phyloP scores from a whole-genome alignment of 345 rosid species.

The Ceriops decandra region DNA sequence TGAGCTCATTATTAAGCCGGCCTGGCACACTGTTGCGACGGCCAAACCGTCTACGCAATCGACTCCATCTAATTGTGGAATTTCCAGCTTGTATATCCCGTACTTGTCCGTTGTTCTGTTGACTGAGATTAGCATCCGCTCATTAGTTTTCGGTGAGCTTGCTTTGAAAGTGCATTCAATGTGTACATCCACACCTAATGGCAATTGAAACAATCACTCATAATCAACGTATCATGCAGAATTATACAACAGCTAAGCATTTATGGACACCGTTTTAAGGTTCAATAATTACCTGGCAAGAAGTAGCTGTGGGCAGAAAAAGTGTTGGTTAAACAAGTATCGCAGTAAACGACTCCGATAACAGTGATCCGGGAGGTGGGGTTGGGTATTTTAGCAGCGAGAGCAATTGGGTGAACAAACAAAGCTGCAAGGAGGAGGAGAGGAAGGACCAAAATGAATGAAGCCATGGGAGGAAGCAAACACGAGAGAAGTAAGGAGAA shows the following conservation, averaged over 20 bases:
- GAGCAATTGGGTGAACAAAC: slow-evolving; percentile 26
- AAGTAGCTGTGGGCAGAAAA: slow-evolving; percentile 83
- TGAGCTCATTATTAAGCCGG: slow-evolving; percentile 46
- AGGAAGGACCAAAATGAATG: slow-evolving; percentile 30
- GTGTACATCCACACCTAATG: slow-evolving; percentile 65
- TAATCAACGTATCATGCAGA: too few relatives aligned
- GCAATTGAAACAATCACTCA: not conserved
- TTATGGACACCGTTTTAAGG: too few relatives aligned
- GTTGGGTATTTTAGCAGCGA: slow-evolving; percentile 18
- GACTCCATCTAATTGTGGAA: slow-evolving; percentile 74
- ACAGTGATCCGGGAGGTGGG: slow-evolving; percentile 61
- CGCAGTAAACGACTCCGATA: slow-evolving; percentile 77
- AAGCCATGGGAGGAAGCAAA: slow-evolving; percentile 46
- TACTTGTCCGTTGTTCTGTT: slow-evolving; percentile 62
- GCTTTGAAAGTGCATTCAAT: slow-evolving; percentile 71
- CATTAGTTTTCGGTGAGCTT: slow-evolving; percentile 55
- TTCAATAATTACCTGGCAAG: slow-evolving; percentile 59
- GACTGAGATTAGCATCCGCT: slow-evolving; percentile 63
- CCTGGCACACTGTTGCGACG: slow-evolving; percentile 53
- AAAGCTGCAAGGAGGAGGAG: slow-evolving; percentile 36
- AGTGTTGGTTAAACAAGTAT: slow-evolving; percentile 52
- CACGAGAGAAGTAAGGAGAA: slow-evolving; percentile 35
- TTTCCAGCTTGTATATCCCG: slow-evolving; percentile 68
- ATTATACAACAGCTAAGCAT: too few relatives aligned
- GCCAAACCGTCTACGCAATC: slow-evolving; percentile 68